These are phyloP conservation scores for Salix arbutifolia DNA, from an alignment of 345 rosid genomes.

Conservation along the genomic window DNA sequence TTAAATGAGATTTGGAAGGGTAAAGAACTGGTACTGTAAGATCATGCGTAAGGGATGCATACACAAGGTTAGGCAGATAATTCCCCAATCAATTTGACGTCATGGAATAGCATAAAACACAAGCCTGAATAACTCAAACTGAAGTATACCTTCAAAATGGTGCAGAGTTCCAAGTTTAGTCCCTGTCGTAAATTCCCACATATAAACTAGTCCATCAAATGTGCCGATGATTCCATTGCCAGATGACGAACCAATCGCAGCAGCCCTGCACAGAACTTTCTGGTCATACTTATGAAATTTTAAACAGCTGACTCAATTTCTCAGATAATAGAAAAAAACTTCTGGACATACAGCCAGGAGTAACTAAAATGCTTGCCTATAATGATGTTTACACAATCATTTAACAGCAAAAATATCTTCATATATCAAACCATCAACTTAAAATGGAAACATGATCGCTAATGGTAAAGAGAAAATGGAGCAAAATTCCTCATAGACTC, in stretches of 20 bases:
- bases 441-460: neutral
- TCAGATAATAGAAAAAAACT: conserved; percentile 2
- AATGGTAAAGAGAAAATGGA: neutral
- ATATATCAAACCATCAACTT: neutral
- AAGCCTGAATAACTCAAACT: neutral
- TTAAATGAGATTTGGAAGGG: neutral
- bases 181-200: conserved; percentile 75
- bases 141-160: conserved; percentile 62
- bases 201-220: conserved; percentile 55
- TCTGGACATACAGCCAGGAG: neutral
- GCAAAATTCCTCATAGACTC: neutral
- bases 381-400: neutral
- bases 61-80: neutral
- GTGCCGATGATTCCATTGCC: conserved; percentile 77
- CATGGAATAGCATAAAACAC: neutral
- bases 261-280: conserved; percentile 46
- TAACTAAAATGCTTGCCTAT: neutral
- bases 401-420: neutral
- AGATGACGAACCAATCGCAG: conserved; percentile 41
- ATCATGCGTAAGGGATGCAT: neutral
- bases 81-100: neutral
- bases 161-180: conserved; percentile 53
- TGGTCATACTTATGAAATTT: conserved; percentile 1
- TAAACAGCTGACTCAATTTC: neutral
- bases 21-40: neutral